Evolutionary conservation across 805 yeast genomes (phyloP), one percentile per base, ranked within the genome.

Genomic region (Metschnikowia borealis): DNA sequence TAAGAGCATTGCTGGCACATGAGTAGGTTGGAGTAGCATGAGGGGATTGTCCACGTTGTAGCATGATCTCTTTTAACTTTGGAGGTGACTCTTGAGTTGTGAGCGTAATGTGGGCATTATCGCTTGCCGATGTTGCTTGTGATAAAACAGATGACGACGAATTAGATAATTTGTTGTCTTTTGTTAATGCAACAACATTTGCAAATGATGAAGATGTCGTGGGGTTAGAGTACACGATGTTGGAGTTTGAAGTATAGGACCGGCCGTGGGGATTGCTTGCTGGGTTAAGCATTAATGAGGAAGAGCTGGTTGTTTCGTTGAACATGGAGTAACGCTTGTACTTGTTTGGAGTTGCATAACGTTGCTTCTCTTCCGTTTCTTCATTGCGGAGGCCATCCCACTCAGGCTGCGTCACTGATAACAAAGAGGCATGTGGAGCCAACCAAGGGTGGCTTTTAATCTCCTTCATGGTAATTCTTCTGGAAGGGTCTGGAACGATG

Each of bases 361-460:
- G 53, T n/a, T 52, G 41, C 29, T 47, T 48, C 6, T 48, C 49
- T 4, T 62, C 55, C 53, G 61, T 55, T 54, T 66, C 62, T 58
- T 69, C 73, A 32, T 63, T 54, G 50, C 67, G 74, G 48, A 74
- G 72, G 49, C 74, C 74, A 65, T 92, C 98, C 97, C 97, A 94
- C 64, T 92, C 97, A 3, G 80, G 77, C 38, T 96, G 96, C 17
- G 92, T 80, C 31, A 90, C 85, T 0, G 94, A 82, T 56, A 94
- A 71, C 71, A 91, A 87, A 57, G 84, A 84, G 13, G 84, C 82
- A 69, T 92, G 90, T 2, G 89, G 86, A n/a, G 85, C 73, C 49
- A 94, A 68, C 99, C 99, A 92, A 26, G 87, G 82, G 66, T 92
- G 99, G 29, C 82, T 74, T 57, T 92, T 77, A 21, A 92, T 83